Base-by-base conservation (phyloP, 164 flowering plant species). In the Chloranthus sessilifolius region DNA sequence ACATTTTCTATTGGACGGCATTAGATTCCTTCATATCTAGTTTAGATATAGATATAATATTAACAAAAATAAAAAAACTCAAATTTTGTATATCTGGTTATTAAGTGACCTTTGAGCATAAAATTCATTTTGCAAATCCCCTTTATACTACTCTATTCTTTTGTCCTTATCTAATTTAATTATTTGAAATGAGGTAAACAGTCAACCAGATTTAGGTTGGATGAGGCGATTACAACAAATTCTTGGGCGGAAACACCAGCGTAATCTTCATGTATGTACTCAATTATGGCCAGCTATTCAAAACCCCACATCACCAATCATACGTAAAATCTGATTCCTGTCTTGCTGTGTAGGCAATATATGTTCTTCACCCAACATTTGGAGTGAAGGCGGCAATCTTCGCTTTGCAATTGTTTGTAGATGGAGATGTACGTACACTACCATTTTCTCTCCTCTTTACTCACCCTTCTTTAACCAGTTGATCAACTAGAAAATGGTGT, bases 181-280 rank as follows among this genome's bases (percentile, higher is more conserved):
- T 60, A 45, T 60, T 62, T 48, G 17, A 39, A 24, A 15, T 54
- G 60, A 42, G 24, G 38, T 59, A 26, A 47, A 52, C 68, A 94
- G 99, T 23, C 97, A 83, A 55, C 99, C 97, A 20, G 95, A 94
- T 63, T 68, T 94, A 58, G 99, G 99, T 59, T 89, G 87, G 89
- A 85, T 94, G 85, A 84, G 71, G 75, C 83, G 86, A 51, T 61
- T 94, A 58, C 95, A 94, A 55, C 97, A 94, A 68, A 82, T 89
- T 56, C 97, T 89, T 66, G 97, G 99, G 49, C 84, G 95, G 52
- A 94, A 87, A 50, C 97, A 84, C 70, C 92, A 85, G 69, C 80
- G 81, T 20, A 89, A 89, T 65, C 74, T 94, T 41, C 99, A 87
- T 65, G 99, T 94, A 74, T 55, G 82, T 15, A 35, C 42, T 4